Percentiles rank a stretch among this genome's conserved stretches.
Conservation (phyloP, 306 rosid species). For the Cicer yamashitae region DNA sequence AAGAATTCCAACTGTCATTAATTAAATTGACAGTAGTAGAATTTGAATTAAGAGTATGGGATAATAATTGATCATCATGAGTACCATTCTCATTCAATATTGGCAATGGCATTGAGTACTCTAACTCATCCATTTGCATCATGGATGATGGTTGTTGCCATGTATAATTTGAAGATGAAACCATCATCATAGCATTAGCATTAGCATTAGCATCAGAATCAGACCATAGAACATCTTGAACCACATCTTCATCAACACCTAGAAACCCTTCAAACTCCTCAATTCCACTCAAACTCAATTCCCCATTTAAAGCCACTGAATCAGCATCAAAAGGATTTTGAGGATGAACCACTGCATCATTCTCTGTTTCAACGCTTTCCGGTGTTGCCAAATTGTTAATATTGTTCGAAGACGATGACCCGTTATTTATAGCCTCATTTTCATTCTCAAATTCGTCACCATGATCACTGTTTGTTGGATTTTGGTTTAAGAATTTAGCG, state of each 20-base stretch:
- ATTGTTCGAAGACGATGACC: constrained; percentile 35
- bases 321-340: not conserved
- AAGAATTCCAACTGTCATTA: constrained; percentile 56
- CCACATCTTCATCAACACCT: constrained; percentile 41
- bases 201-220: constrained; percentile 18
- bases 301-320: not conserved
- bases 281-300: constrained; percentile 52
- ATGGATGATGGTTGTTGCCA: constrained; percentile 19
- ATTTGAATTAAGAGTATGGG: constrained; percentile 28
- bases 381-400: constrained; percentile 33
- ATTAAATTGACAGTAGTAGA: constrained; percentile 39
- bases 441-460: constrained; percentile 37
- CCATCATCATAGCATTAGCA: not conserved
- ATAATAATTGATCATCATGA: constrained; percentile 35
- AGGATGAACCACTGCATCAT: constrained; percentile 25
- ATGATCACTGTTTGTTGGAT: not conserved
- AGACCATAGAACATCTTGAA: constrained; percentile 43
- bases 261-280: constrained; percentile 54
- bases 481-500: constrained; percentile 68
- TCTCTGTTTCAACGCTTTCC: constrained; percentile 38
- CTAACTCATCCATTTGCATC: constrained; percentile 47
- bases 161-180: constrained; percentile 27
- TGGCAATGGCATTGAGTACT: constrained; percentile 42
- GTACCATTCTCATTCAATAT: constrained; percentile 25
- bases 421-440: not conserved